These are phyloP conservation scores for Triticum urartu DNA, from an alignment of 176 grass and related monocot genomes.

Conservation along the genomic window DNA sequence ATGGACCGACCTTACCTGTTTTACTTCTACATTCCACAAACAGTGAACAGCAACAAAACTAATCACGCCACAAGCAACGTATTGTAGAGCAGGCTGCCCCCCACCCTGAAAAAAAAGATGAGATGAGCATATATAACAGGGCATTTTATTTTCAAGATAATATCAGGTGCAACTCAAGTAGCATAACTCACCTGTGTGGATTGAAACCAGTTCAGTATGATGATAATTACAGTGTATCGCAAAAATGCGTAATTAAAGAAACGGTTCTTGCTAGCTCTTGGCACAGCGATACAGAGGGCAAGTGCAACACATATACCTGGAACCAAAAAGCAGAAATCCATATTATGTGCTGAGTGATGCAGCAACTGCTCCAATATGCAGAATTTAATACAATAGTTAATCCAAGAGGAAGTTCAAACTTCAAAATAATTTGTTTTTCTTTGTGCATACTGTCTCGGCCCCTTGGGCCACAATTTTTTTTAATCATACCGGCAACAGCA, in stretches of 20 bases:
- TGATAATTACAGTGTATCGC: slow-evolving; percentile 70
- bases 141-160: not conserved
- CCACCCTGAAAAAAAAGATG: slow-evolving; percentile 3
- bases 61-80: slow-evolving; percentile 70
- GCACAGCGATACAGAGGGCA: slow-evolving; percentile 76
- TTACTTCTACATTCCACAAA: slow-evolving; percentile 79
- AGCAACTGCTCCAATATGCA: not conserved
- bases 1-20: slow-evolving; percentile 42
- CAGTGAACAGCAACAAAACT: slow-evolving; percentile 70
- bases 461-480: not conserved
- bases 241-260: slow-evolving; percentile 79
- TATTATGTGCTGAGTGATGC: not conserved
- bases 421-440: not conserved
- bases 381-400: not conserved
- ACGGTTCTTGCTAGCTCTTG: slow-evolving; percentile 58
- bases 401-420: not conserved
- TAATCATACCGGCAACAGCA: not conserved
- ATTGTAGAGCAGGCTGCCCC: slow-evolving; percentile 60
- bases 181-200: slow-evolving; percentile 61
- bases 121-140: not conserved
- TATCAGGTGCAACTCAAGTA: not conserved
- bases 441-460: not conserved
- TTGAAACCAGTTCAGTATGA: slow-evolving; percentile 95
- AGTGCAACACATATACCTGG: slow-evolving; percentile 89
- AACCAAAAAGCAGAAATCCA: not conserved